A percentile compares a stretch with the other conserved stretches of the same genome.
These are phyloP conservation scores for Herpetomonas samuelpessoai DNA, from an alignment of 208 protist genomes.

Conservation along the genomic window DNA sequence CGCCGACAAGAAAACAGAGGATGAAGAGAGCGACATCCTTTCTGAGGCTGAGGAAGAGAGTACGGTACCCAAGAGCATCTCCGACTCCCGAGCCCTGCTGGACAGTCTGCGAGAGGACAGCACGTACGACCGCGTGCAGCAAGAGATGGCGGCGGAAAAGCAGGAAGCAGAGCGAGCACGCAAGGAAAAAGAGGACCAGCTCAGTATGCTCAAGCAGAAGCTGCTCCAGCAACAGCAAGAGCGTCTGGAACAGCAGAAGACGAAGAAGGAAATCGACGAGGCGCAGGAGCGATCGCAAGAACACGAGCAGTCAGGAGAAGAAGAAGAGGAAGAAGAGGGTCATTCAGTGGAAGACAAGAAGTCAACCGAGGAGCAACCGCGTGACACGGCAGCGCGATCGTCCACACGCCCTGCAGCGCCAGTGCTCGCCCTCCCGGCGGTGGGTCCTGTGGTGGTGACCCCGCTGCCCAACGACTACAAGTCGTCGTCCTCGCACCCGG, in stretches of 20 bases:
- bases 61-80: neutral
- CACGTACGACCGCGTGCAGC: neutral
- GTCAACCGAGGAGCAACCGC: slow-evolving; percentile 9
- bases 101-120: neutral
- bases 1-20: neutral
- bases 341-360: slow-evolving; percentile 1
- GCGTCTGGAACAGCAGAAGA: neutral
- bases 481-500: neutral
- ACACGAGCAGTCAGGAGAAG: too few species aligned
- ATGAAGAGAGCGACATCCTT: neutral
- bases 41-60: too few species aligned
- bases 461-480: slow-evolving; percentile 19
- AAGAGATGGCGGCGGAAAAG: neutral
- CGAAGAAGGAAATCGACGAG: neutral
- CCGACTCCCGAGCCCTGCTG: slow-evolving; percentile 1
- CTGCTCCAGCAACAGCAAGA: neutral
- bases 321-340: neutral
- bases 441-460: slow-evolving; percentile 7
- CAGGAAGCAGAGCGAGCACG: neutral
- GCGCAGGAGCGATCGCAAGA: neutral
- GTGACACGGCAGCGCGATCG: slow-evolving; percentile 1
- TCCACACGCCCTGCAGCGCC: slow-evolving; percentile 1
- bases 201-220: neutral
- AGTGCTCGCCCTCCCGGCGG: neutral
- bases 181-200: neutral